Evolutionary conservation across 139 green algal genomes (phyloP).

Genomic region (Marvania coccoides): DNA sequence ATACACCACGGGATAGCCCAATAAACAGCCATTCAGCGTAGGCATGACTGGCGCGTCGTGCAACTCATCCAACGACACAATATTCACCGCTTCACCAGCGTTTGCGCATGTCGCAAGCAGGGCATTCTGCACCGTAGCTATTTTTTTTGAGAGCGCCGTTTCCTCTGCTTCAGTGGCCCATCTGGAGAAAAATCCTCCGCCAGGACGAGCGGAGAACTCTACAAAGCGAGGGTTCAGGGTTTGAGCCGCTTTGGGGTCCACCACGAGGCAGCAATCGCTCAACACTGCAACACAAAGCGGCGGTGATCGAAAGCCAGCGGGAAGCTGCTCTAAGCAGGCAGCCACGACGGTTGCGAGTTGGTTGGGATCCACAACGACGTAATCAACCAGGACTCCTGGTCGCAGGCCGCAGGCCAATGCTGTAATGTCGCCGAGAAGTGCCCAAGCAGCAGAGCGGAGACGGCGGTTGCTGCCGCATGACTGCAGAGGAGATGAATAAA

Average conservation of each 20-base stretch:
- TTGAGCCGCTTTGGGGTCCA: neutral
- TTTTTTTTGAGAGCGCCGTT: no score
- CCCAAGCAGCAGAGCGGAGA: neutral
- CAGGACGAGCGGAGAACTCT: neutral
- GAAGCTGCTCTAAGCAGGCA: no score
- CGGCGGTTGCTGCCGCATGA: neutral
- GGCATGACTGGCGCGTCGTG: conserved; percentile 34
- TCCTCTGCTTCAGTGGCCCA: neutral
- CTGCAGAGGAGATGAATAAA: no score
- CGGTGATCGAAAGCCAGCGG: no score
- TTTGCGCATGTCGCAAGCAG: neutral
- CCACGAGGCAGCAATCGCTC: conserved; percentile 36
- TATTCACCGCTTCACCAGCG: neutral
- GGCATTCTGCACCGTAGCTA: neutral
- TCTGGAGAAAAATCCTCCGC: neutral
- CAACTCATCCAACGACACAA: conserved; percentile 6
- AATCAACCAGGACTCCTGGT: conserved; percentile 47
- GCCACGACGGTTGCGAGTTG: conserved; percentile 1
- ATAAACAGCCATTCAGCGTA: conserved; percentile 55
- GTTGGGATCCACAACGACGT: neutral
- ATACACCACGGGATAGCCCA: conserved; percentile 62
- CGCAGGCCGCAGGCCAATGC: conserved; percentile 38
- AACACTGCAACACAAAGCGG: conserved; percentile 14
- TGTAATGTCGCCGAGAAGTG: conserved; percentile 30
- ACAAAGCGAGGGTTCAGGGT: neutral